Conservation (phyloP, 495 filamentous ascomycete species). For the Penicillium cataractarum region DNA sequence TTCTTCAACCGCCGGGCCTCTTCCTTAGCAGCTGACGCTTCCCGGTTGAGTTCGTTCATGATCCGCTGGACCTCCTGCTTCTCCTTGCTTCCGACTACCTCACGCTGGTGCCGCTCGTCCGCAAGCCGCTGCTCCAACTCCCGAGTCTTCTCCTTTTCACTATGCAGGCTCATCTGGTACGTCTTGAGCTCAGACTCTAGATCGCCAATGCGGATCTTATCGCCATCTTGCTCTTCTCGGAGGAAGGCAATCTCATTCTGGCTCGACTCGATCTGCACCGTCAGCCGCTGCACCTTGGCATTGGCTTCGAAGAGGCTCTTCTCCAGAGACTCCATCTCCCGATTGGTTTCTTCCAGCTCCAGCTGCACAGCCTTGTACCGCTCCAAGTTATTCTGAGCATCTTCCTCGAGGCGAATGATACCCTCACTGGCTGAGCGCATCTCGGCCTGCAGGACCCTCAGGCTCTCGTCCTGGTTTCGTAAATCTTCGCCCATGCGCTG, state of each 20-base stretch:
- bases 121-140: constrained; percentile 79
- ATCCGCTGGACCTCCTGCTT: constrained; percentile 84
- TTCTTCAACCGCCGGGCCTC: constrained; percentile 81
- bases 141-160: constrained; percentile 76
- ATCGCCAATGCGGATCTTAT: constrained; percentile 97
- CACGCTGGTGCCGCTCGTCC: constrained; percentile 81
- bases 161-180: constrained; percentile 69
- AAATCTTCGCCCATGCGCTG: constrained; percentile 68
- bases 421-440: constrained; percentile 88
- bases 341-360: constrained; percentile 73
- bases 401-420: constrained; percentile 84
- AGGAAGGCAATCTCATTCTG: constrained; percentile 94
- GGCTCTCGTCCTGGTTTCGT: constrained; percentile 65
- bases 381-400: constrained; percentile 67
- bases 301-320: constrained; percentile 76
- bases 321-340: constrained; percentile 77
- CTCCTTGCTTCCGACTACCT: constrained; percentile 80
- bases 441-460: constrained; percentile 82
- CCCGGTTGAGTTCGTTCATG: constrained; percentile 82
- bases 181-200: constrained; percentile 79
- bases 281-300: constrained; percentile 80
- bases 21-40: constrained; percentile 80
- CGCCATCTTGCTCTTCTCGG: constrained; percentile 93
- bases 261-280: constrained; percentile 87
- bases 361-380: constrained; percentile 73